Base-by-base conservation (phyloP, 495 filamentous ascomycete species). In the Penicillium canescens region DNA sequence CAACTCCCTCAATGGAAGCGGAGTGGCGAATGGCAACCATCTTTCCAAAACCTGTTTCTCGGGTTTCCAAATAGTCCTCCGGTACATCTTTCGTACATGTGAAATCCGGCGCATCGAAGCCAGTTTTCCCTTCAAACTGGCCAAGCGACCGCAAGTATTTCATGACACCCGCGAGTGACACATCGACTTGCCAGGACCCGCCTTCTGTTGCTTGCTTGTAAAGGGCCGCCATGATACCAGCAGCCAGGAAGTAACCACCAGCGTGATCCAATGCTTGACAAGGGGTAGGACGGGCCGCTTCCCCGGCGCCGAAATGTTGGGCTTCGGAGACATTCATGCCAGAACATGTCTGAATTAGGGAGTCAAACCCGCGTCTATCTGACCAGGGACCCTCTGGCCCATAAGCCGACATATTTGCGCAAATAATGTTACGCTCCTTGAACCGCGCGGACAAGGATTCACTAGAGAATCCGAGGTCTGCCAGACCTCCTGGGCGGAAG, bases 341-440 rank as follows among this genome's bases (percentile, higher is more conserved):
- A 16, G 71, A 78, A 23, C 75, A 73, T 41, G 74, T 74, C 16
- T 78, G 74, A 16, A 73, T 71, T 20, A 79, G 71, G 34, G 79
- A 78, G 45, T 77, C 63, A 21, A 69, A 71, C 34, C 79, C 77
- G 14, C 65, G 64, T 3, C 63, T 62, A 11, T 70, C 65, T 0
- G 66, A 41, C 46, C 62, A 67, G 14, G 61, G 60, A 3, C 66
- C 62, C 10, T 52, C 18, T 12, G 55, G 51, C 11, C 85, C 85
- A 59, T 85, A 87, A 48, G 84, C 86, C 64, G 85, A 79, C 63
- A 86, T 77, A 26, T 74, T 72, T 1, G 86, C 80, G 58, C 82
- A 86, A 43, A 88, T 78, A 41, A 84, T 76, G 7, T 82, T 81
- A 3, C 75, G 65, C 8, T 46, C 40, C n/a, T 50, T 36, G 23